Percentiles rank a stretch among this genome's conserved stretches.
Conservation (phyloP, 805 yeast species). For the Metschnikowia chrysomelidarum region DNA sequence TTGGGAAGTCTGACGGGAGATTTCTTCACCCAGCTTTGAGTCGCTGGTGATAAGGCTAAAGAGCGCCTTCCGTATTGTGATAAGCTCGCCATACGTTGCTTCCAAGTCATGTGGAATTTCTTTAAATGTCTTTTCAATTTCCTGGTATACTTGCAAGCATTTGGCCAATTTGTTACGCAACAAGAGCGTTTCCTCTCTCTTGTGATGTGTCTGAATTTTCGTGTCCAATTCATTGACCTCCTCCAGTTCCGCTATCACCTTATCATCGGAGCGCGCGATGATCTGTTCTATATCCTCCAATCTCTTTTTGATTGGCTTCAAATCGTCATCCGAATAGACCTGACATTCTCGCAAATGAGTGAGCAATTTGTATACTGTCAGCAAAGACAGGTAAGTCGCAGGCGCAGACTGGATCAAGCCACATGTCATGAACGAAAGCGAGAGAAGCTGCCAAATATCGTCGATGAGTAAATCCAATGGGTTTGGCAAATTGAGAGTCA, state of each 20-base stretch:
- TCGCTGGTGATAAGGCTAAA: conserved; percentile 29
- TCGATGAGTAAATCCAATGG: conserved; percentile 74
- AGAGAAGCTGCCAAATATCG: conserved; percentile 84
- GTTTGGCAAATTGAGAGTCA: conserved; percentile 40
- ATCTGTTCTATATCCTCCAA: conserved; percentile 67
- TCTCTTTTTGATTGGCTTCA: conserved; percentile 72
- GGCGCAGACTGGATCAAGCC: conserved; percentile 91
- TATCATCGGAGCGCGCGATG: conserved; percentile 36
- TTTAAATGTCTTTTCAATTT: conserved; percentile 52
- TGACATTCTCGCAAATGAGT: conserved; percentile 79
- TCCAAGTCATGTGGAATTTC: conserved; percentile 40
- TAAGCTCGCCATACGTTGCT: conserved; percentile 54
- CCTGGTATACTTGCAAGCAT: conserved; percentile 56
- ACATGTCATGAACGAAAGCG: conserved; percentile 85
- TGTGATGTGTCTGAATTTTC: conserved; percentile 23
- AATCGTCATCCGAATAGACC: conserved; percentile 81
- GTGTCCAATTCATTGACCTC: conserved; percentile 8
- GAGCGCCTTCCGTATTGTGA: conserved; percentile 60
- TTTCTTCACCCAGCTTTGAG: conserved; percentile 5
- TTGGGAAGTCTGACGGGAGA: conserved; percentile 17
- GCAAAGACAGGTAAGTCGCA: conserved; percentile 85
- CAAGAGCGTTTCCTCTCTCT: conserved; percentile 57
- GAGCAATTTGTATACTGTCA: conserved; percentile 81
- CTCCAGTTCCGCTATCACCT: conserved; percentile 13
- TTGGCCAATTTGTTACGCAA: conserved; percentile 63